A percentile compares a stretch with the other conserved stretches of the same genome.
phyloP scores from a whole-genome alignment of 352 stramenopile species.

The Pythium rhizo-oryzae region DNA sequence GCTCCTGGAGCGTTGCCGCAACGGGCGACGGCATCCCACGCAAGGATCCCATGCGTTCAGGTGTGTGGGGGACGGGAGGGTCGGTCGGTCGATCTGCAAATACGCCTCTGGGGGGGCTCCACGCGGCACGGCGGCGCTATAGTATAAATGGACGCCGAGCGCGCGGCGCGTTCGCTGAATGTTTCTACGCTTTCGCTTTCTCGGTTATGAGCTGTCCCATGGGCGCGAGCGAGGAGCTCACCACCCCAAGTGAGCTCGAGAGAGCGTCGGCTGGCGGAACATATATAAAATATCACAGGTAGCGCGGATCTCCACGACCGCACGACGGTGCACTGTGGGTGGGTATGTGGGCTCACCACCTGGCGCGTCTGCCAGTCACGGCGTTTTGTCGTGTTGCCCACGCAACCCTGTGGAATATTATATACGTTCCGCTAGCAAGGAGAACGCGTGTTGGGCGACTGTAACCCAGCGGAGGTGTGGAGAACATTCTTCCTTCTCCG shows the following conservation, averaged over 20 bases:
- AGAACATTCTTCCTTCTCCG: constrained; percentile 19
- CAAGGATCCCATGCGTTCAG: constrained; percentile 23
- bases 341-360: background rate
- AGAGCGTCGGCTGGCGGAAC: background rate
- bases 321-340: constrained; percentile 18
- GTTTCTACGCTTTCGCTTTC: constrained; percentile 17
- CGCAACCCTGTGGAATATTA: constrained; percentile 12
- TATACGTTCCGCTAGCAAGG: constrained; percentile 12
- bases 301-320: constrained; percentile 1
- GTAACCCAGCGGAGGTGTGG: background rate
- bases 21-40: constrained; percentile 27
- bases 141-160: background rate
- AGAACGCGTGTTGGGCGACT: background rate
- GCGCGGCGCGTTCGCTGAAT: constrained; percentile 18
- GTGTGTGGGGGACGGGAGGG: background rate
- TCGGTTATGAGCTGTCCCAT: constrained; percentile 12
- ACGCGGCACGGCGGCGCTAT: background rate
- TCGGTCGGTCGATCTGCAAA: background rate
- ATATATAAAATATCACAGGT: constrained; percentile 24
- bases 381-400: constrained; percentile 13
- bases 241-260: background rate
- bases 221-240: background rate
- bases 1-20: constrained; percentile 12
- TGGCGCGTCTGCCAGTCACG: constrained; percentile 13
- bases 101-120: background rate